Base-by-base conservation (phyloP, 441 rosid species). In the Erodium trifolium region DNA sequence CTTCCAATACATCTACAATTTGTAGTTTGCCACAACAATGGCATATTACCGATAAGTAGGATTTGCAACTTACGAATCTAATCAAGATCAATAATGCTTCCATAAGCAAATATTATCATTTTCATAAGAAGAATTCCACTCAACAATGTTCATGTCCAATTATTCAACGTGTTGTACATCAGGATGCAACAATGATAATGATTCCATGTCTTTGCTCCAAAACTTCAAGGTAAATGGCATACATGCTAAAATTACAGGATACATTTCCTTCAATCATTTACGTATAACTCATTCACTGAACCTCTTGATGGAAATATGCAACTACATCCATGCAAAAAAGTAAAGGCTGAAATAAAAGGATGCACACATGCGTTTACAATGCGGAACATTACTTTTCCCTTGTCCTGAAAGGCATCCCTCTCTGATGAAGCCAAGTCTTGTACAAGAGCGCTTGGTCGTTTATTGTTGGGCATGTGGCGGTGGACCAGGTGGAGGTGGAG, bases 401-500 rank as follows among this genome's bases (percentile, higher is more conserved):
- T 23, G 27, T 18, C 27, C 27, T 37, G 41, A 37, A 37, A 37
- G 41, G 41, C 41, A 37, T 37, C 41, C 41, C 41, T 37, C 41
- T 7, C 41, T 37, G 41, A 37, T 37, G 41, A 37, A 7, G 41
- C 9, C 41, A 37, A 37, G 64, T 60, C 35, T 59, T 19, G 68
- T 39, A 43, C 68, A 66, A n/a, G 47, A 65, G 12, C 16, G 55
- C 17, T 37, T 37, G 41, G 9, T 41, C 47, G 12, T 37, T 27
- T 37, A 66, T 39, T 86, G 88, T 70, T 86, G 88, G 18, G 83
- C 81, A 73, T 83, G 93, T 2, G 83, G 87, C 16, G 89, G 86
- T 27, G 93, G 93, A 29, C 91, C 91, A 0, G 87, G 78, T 9
- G 84, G 87, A 0, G 86, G 83, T 2, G 88, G 87, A 10, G 81